Percentiles rank a stretch among this genome's conserved stretches.
Evolutionary conservation across 179 eudicot species (phyloP).

Genomic region (Vitellaria paradoxa): DNA sequence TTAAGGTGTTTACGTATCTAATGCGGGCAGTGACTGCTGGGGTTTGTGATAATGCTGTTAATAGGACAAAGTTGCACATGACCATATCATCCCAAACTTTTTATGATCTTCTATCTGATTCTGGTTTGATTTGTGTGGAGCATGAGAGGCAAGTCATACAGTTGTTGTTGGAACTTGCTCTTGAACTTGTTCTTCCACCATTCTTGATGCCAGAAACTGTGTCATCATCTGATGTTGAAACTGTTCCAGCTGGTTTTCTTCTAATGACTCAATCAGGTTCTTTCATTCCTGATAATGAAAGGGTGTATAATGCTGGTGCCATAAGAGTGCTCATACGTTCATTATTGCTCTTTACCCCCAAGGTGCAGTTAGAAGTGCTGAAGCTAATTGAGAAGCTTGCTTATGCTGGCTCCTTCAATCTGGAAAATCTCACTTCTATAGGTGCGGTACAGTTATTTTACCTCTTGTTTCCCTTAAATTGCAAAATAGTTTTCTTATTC

Average conservation of each 20-base stretch:
- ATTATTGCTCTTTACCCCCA: constrained; percentile 86
- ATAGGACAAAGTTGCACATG: constrained; percentile 70
- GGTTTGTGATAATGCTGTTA: constrained; percentile 70
- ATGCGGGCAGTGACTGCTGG: constrained; percentile 85
- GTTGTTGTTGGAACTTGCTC: constrained; percentile 86
- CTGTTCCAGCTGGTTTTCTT: constrained; percentile 51
- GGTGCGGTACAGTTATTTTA: constrained; percentile 46
- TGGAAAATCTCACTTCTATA: constrained; percentile 94
- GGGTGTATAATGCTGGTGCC: constrained; percentile 93
- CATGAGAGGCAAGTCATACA: constrained; percentile 94
- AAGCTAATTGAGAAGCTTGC: constrained; percentile 85
- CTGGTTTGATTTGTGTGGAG: constrained; percentile 85
- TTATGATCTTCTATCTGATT: constrained; percentile 84
- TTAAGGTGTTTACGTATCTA: constrained; percentile 76
- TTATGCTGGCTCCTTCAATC: constrained; percentile 85
- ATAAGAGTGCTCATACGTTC: constrained; percentile 78
- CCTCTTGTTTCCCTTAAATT: constrained; percentile 5
- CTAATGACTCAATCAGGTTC: constrained; percentile 63
- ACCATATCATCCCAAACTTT: constrained; percentile 78
- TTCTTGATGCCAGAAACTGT: constrained; percentile 56
- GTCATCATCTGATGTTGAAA: constrained; percentile 32
- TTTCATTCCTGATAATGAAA: constrained; percentile 64
- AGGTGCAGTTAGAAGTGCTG: constrained; percentile 86
- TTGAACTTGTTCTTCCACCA: constrained; percentile 90
- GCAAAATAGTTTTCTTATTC: constrained; percentile 3